phyloP scores from a whole-genome alignment of 129 eudicot species.

The Saposhnikovia divaricata region DNA sequence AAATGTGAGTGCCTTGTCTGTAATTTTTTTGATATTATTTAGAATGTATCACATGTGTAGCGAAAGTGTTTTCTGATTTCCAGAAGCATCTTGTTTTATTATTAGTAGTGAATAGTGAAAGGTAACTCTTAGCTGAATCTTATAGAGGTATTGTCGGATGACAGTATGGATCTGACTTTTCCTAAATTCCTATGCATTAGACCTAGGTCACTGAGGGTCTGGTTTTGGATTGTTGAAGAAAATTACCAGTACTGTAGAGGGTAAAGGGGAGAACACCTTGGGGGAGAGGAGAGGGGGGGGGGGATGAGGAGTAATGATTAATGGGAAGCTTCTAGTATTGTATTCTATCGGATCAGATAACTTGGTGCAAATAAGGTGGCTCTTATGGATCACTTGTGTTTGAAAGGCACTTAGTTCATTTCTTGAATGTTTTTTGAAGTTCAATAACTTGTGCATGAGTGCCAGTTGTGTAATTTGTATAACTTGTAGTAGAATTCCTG shows the following conservation, averaged over 20 bases:
- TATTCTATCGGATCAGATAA: not conserved
- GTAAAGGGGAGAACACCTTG: not conserved
- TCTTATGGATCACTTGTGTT: not conserved
- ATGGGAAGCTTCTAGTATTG: not conserved
- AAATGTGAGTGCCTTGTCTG: constrained; percentile 59
- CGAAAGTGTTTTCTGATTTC: not conserved
- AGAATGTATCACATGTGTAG: not conserved
- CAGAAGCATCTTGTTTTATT: not conserved
- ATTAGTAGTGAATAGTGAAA: not conserved
- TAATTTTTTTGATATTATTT: not conserved
- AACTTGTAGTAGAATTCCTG: not conserved
- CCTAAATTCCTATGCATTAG: not conserved
- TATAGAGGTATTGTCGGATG: not conserved
- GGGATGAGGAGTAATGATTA: not conserved
- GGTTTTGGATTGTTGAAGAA: not conserved
- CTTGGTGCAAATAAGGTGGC: not conserved
- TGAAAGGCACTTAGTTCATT: not conserved
- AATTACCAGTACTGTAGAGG: not conserved
- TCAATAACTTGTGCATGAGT: not conserved
- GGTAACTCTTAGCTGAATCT: not conserved
- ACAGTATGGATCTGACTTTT: not conserved
- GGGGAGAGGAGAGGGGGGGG: too few species aligned
- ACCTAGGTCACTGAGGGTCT: not conserved
- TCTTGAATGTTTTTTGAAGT: not conserved
- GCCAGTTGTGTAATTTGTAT: not conserved